Percentiles rank a stretch among this genome's conserved stretches.
These are phyloP conservation scores for Cystofilobasidium macerans DNA, from an alignment of 768 basidiomycete species.

Conservation along the genomic window DNA sequence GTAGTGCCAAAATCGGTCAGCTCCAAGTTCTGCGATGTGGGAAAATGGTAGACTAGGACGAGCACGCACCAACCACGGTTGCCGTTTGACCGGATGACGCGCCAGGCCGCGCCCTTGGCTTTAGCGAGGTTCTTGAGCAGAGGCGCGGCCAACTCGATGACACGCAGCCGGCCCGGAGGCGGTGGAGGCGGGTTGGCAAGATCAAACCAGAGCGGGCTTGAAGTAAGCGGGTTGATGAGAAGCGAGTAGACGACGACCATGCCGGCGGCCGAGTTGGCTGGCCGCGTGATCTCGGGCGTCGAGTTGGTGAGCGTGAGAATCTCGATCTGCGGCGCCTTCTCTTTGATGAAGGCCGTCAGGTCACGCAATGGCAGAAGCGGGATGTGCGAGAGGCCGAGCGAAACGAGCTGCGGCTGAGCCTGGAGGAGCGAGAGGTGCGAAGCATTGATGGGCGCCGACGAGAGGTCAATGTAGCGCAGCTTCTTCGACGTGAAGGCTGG, in stretches of 20 bases:
- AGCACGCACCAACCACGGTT: slow-evolving; percentile 83
- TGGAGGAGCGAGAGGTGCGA: slow-evolving; percentile 48
- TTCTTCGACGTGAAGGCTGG: slow-evolving; percentile 67
- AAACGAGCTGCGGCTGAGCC: slow-evolving; percentile 63
- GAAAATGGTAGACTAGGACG: not conserved
- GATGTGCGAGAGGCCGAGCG: slow-evolving; percentile 81
- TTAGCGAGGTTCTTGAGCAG: slow-evolving; percentile 62
- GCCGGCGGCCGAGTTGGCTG: slow-evolving; percentile 1
- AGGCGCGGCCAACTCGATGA: slow-evolving; percentile 69
- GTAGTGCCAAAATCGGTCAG: not conserved
- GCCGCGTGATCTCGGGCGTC: slow-evolving; percentile 47
- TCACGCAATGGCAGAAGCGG: slow-evolving; percentile 54
- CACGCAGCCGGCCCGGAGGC: slow-evolving; percentile 60
- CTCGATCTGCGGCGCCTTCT: slow-evolving; percentile 66
- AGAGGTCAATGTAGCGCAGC: slow-evolving; percentile 80
- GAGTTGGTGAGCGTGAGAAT: slow-evolving; percentile 69
- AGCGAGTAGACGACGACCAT: slow-evolving; percentile 43
- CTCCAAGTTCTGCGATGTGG: not conserved
- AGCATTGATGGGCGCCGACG: slow-evolving; percentile 61
- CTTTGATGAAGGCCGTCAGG: slow-evolving; percentile 57
- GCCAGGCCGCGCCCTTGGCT: slow-evolving; percentile 68
- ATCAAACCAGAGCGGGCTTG: slow-evolving; percentile 62
- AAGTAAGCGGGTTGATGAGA: slow-evolving; percentile 68
- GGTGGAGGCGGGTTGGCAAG: slow-evolving; percentile 40
- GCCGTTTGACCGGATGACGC: slow-evolving; percentile 80